Percentiles rank a stretch among this genome's conserved stretches.
Evolutionary conservation across 2,329 filamentous ascomycete genomes (phyloP).

Genomic region (Sclerotinia nivalis): DNA sequence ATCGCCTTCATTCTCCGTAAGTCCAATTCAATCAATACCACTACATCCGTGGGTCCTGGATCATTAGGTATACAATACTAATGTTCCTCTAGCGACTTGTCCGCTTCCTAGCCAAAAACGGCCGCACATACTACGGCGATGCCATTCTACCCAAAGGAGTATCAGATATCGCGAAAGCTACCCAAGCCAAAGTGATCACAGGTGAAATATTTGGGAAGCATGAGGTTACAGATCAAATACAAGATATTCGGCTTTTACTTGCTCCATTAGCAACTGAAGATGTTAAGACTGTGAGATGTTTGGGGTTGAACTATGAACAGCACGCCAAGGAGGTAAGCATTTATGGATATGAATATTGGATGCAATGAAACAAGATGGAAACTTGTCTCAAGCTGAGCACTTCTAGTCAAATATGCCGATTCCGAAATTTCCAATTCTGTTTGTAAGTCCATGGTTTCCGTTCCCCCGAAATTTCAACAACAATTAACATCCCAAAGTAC

Average conservation of each 20-base stretch:
- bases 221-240: constrained; percentile 62
- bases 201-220: constrained; percentile 68
- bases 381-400: background rate
- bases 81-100: constrained; percentile 59
- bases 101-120: constrained; percentile 71
- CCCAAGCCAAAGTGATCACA: constrained; percentile 60
- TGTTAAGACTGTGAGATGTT: constrained; percentile 65
- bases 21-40: constrained; percentile 28
- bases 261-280: constrained; percentile 63
- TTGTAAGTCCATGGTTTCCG: constrained; percentile 45
- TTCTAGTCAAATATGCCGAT: constrained; percentile 62
- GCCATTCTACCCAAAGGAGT: constrained; percentile 64
- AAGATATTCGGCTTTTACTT: constrained; percentile 58
- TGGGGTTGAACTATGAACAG: constrained; percentile 71
- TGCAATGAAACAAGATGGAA: background rate
- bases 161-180: constrained; percentile 61
- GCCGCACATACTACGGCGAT: constrained; percentile 71
- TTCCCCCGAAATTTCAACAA: too few species aligned
- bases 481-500: constrained; percentile 43
- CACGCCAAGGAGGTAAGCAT: constrained; percentile 64
- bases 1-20: constrained; percentile 48
- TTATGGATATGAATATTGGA: background rate
- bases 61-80: constrained; percentile 6
- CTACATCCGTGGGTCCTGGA: background rate
- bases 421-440: constrained; percentile 71